Evolutionary conservation across 495 filamentous ascomycete genomes (phyloP).

Genomic region (Tuber aestivum): DNA sequence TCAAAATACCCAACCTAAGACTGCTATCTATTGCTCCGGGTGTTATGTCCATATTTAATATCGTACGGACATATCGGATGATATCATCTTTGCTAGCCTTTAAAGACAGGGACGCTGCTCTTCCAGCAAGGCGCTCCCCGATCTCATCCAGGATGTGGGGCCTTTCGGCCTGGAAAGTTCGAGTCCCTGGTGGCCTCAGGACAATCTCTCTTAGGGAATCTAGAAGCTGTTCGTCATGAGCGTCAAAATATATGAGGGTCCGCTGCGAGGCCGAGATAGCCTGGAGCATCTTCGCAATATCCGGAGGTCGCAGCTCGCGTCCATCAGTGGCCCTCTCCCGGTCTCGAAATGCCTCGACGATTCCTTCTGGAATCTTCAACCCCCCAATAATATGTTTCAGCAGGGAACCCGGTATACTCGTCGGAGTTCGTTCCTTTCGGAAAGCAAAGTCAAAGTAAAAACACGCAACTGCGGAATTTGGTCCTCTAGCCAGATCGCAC

Average conservation of each 20-base stretch:
- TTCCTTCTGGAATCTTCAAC: background rate
- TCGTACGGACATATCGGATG: background rate
- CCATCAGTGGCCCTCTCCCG: background rate
- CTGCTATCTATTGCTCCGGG: background rate
- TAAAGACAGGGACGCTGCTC: background rate
- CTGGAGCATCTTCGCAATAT: background rate
- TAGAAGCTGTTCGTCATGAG: background rate
- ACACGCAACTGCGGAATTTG: background rate
- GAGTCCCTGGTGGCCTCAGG: background rate
- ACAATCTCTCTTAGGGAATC: conserved; percentile 1
- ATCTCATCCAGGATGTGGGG: background rate
- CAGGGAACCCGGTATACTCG: background rate
- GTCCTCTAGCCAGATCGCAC: background rate
- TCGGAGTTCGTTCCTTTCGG: background rate
- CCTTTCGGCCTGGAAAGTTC: background rate
- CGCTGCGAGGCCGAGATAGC: background rate
- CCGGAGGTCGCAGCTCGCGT: background rate
- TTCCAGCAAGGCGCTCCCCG: background rate
- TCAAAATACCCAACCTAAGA: background rate
- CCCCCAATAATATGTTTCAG: background rate
- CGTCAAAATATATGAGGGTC: background rate
- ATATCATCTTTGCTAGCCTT: conserved; percentile 2
- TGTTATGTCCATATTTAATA: background rate
- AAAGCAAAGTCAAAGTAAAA: background rate
- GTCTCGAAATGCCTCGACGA: background rate